Base-by-base conservation (phyloP, 176 grass and related monocot species). In the Dendrocalamus sinicus region DNA sequence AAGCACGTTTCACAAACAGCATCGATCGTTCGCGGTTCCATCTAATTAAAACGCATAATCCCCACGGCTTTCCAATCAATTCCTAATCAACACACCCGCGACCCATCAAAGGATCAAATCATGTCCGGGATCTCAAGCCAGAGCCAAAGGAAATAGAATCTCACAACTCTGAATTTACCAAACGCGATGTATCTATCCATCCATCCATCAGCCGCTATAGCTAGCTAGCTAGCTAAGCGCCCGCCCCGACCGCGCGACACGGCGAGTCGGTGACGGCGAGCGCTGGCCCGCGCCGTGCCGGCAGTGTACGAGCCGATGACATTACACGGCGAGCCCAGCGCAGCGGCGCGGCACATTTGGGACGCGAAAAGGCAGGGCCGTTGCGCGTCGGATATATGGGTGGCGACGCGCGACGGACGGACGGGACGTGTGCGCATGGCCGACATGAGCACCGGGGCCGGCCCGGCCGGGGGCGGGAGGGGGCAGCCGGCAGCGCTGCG, bases 401-500 rank as follows among this genome's bases (percentile, higher is more conserved):
- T 9, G 52, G n/a, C 22, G 71, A 28, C 61, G n/a, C 14, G 12
- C 58, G n/a, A 41, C 16, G 5, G 22, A 12, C 35, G 22, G 67
- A 59, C 9, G 52, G 52, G 48, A 61, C 58, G 58, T 2, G 9
- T 10, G 22, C 23, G 6, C 53, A 39, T 39, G 58, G 51, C 50
- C 82, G 76, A 89, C 87, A 74, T 15, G 74, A 14, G 32, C 87
- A 6, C 48, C 59, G 82, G 74, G 65, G 75, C 73, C 73, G 73
- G 73, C 4, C 32, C 32, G 32, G 32, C 32, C 35, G 35, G 35
- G 35, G 35, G 23, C 57, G 43, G 12, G 44, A 0, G 76, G 12
- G n/a, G n/a, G 66, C 66, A 47, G 58, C 48, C 87, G 81, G 87
- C 82, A 89, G 20, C 60, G 83, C 16, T 3, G 88, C 77, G 70